Percentiles rank a stretch among this genome's conserved stretches.
phyloP scores from a whole-genome alignment of 169 alveolate genomes.

The Cryptosporidium parvum region DNA sequence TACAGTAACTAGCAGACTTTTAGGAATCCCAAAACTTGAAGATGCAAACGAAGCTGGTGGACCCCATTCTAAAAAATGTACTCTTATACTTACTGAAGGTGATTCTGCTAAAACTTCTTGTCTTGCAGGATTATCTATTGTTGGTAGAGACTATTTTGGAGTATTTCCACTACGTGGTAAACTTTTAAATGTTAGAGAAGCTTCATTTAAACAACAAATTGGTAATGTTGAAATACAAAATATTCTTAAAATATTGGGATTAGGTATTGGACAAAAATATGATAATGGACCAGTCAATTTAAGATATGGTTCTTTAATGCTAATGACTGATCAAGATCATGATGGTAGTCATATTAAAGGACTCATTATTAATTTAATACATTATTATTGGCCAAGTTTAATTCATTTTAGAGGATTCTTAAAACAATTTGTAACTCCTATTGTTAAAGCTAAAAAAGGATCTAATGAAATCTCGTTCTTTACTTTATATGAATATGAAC shows the following conservation, averaged over 20 bases:
- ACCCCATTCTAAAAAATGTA: slow-evolving; percentile 92
- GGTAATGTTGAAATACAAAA: slow-evolving; percentile 97
- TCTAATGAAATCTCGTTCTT: slow-evolving; percentile 91
- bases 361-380: slow-evolving; percentile 97
- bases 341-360: slow-evolving; percentile 99
- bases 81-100: slow-evolving; percentile 99
- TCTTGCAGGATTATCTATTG: slow-evolving; percentile 98
- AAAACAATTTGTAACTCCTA: slow-evolving; percentile 98
- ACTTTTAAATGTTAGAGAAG: slow-evolving; percentile 98
- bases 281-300: slow-evolving; percentile 90
- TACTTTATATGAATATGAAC: slow-evolving; percentile 97
- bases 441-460: slow-evolving; percentile 95
- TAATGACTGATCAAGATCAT: slow-evolving; percentile 99
- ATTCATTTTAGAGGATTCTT: slow-evolving; percentile 95
- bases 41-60: slow-evolving; percentile 99
- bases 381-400: slow-evolving; percentile 98
- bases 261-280: slow-evolving; percentile 87
- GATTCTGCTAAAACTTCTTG: slow-evolving; percentile 99
- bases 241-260: slow-evolving; percentile 95
- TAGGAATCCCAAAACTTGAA: slow-evolving; percentile 98
- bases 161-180: slow-evolving; percentile 99
- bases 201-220: slow-evolving; percentile 92
- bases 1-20: slow-evolving; percentile 80
- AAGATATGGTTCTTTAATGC: slow-evolving; percentile 98
- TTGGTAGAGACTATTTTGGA: slow-evolving; percentile 98